Percentiles rank a stretch among this genome's conserved stretches.
These are phyloP conservation scores for Acer yangbiense DNA, from an alignment of 345 rosid genomes.

Conservation along the genomic window DNA sequence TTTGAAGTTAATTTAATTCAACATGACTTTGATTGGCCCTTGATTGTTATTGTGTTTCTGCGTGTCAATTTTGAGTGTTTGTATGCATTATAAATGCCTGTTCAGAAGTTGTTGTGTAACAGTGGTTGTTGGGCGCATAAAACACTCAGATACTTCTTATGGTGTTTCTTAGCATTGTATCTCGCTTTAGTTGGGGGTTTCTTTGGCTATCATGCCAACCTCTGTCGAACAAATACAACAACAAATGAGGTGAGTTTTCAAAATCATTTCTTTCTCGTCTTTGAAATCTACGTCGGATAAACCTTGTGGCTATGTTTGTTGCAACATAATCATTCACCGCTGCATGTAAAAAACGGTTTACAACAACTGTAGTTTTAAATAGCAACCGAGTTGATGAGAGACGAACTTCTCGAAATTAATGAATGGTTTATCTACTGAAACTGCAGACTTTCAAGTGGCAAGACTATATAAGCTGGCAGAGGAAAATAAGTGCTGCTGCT, in stretches of 20 bases:
- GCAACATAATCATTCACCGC: too few relatives aligned
- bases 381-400: not conserved
- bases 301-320: not conserved
- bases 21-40: not conserved
- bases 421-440: constrained; percentile 13
- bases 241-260: constrained; percentile 69
- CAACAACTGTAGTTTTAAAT: not conserved
- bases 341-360: not conserved
- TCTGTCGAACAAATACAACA: constrained; percentile 82
- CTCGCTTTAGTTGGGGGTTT: constrained; percentile 83
- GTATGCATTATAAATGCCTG: not conserved
- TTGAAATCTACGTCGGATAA: not conserved
- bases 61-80: not conserved
- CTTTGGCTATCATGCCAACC: constrained; percentile 75
- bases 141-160: constrained; percentile 83
- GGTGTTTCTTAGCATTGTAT: constrained; percentile 80
- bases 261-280: not conserved
- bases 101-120: constrained; percentile 26
- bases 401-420: not conserved
- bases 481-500: constrained; percentile 66
- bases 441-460: constrained; percentile 89
- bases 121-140: constrained; percentile 89
- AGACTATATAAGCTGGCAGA: constrained; percentile 77
- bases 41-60: not conserved
- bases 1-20: too few relatives aligned